Percentiles rank a stretch among this genome's conserved stretches.
phyloP scores from a whole-genome alignment of 345 rosid species.

The Cardamine resedifolia region DNA sequence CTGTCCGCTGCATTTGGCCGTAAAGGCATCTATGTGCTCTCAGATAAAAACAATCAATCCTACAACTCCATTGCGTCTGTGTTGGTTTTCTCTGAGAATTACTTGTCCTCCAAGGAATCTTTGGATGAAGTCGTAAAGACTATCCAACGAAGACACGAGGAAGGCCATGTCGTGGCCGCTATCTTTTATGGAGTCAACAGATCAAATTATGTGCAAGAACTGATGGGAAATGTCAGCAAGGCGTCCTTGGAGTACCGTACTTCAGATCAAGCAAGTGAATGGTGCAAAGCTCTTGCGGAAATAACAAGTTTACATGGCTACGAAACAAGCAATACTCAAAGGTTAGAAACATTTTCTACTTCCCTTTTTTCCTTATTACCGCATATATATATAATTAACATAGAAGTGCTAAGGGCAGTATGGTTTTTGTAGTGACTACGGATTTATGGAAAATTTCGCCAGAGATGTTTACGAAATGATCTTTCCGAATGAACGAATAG shows the following conservation, averaged over 20 bases:
- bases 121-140: not conserved
- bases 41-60: not conserved
- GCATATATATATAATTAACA: not conserved
- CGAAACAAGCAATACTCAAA: slow-evolving; percentile 10
- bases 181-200: slow-evolving; percentile 13
- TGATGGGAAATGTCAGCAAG: not conserved
- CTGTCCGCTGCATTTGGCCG: slow-evolving; percentile 5
- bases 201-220: slow-evolving; percentile 6
- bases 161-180: slow-evolving; percentile 17
- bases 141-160: not conserved
- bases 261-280: slow-evolving; percentile 4
- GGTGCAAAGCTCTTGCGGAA: not conserved
- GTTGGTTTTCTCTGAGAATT: not conserved
- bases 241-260: not conserved
- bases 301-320: not conserved
- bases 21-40: slow-evolving; percentile 13
- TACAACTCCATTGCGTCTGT: not conserved
- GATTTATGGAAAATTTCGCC: slow-evolving; percentile 7
- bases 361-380: not conserved
- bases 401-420: not conserved
- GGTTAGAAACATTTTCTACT: not conserved
- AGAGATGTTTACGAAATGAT: slow-evolving; percentile 5
- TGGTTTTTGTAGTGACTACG: slow-evolving; percentile 11
- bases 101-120: not conserved
- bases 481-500: slow-evolving; percentile 8